Conservation (phyloP, 1,139 yeast species). For the Zhuliangozyma parablackwelliae region DNA sequence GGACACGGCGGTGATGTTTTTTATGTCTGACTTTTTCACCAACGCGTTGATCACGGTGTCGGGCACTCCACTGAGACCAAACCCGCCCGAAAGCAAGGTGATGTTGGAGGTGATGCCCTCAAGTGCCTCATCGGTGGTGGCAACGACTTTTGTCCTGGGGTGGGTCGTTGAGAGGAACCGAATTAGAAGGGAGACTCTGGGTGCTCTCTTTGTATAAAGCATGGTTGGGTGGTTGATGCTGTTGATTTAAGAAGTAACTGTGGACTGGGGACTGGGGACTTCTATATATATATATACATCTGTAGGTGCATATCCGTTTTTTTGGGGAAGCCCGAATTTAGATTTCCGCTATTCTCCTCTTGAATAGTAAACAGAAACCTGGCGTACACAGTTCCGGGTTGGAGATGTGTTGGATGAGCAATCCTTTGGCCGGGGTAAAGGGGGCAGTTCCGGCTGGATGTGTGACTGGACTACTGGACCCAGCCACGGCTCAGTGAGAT, state of each 20-base stretch:
- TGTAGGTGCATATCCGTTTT: too few species aligned
- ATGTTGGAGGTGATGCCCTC: constrained; percentile 26
- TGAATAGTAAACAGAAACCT: too few species aligned
- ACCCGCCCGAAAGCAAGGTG: constrained; percentile 42
- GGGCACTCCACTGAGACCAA: constrained; percentile 47
- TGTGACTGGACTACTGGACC: too few species aligned
- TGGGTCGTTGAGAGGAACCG: constrained; percentile 6
- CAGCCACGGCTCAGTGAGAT: too few species aligned
- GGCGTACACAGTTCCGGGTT: too few species aligned
- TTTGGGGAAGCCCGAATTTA: too few species aligned
- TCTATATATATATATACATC: too few species aligned
- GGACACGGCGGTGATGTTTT: constrained; percentile 41
- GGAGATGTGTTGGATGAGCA: too few species aligned
- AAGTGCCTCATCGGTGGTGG: constrained; percentile 25
- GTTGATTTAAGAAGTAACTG: not conserved
- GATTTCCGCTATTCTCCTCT: too few species aligned
- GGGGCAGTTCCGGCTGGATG: too few species aligned
- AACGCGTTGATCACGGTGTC: constrained; percentile 42
- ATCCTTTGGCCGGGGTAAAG: too few species aligned
- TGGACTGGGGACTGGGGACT: not conserved
- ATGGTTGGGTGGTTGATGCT: not conserved
- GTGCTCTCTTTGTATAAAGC: not conserved
- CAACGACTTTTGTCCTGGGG: constrained; percentile 17
- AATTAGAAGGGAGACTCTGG: constrained; percentile 1
- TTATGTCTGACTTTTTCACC: constrained; percentile 23